Conservation (phyloP, 2,329 filamentous ascomycete species). For the Blastomyces gilchristii region DNA sequence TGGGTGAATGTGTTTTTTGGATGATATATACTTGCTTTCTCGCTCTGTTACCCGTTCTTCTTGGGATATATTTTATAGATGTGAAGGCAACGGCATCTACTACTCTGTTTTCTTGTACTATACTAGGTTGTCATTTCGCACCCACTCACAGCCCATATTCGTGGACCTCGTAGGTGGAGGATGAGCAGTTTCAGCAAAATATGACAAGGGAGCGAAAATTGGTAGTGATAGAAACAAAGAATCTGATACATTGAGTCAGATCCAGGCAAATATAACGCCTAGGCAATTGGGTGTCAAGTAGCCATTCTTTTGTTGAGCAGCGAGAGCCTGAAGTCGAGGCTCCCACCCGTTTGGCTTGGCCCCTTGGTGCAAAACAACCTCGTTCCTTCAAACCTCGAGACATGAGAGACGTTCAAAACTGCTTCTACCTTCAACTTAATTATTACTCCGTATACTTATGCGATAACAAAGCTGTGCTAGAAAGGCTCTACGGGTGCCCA, state of each 20-base stretch:
- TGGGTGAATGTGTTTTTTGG: not conserved
- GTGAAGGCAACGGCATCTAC: not conserved
- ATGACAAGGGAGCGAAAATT: not conserved
- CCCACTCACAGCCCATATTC: not conserved
- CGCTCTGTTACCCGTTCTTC: not conserved
- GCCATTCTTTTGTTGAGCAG: not conserved
- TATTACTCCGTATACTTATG: not conserved
- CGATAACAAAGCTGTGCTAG: not conserved
- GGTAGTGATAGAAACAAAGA: not conserved
- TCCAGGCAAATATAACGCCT: not conserved
- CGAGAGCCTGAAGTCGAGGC: too few relatives aligned
- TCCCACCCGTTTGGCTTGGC: not conserved
- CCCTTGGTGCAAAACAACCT: not conserved
- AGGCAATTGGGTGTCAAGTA: not conserved
- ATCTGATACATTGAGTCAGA: not conserved
- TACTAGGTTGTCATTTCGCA: not conserved
- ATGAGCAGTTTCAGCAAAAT: not conserved
- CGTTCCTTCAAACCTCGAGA: not conserved
- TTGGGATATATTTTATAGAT: not conserved
- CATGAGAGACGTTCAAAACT: not conserved
- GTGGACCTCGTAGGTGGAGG: not conserved
- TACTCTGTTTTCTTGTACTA: not conserved
- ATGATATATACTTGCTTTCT: not conserved
- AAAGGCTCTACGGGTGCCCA: not conserved
- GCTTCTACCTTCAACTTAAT: not conserved